phyloP scores from a whole-genome alignment of 345 rosid species.

The Limnanthes douglasii region DNA sequence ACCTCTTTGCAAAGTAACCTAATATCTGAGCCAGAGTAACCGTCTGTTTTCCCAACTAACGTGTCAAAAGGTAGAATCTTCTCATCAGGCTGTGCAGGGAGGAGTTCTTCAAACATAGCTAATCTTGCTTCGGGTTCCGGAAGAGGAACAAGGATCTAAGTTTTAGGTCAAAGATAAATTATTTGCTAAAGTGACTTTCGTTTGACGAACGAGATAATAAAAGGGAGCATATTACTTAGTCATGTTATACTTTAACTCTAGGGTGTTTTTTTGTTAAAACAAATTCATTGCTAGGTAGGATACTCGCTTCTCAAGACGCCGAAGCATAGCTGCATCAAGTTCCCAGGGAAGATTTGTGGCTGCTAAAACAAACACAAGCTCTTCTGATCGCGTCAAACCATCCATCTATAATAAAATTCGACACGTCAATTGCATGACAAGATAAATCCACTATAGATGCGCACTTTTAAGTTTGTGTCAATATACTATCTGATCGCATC shows the following conservation, averaged over 20 bases:
- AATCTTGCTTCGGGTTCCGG: constrained; percentile 93
- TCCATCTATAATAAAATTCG: constrained; percentile 64
- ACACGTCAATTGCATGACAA: constrained; percentile 7
- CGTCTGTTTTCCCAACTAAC: constrained; percentile 60
- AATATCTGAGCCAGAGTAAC: constrained; percentile 92
- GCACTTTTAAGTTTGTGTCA: background rate
- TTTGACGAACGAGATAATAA: no score
- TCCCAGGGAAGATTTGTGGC: constrained; percentile 99
- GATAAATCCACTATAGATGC: background rate
- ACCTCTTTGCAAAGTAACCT: constrained; percentile 86
- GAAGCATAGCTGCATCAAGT: constrained; percentile 92
- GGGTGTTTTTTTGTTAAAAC: background rate
- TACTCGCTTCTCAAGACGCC: constrained; percentile 97
- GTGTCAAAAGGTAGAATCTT: constrained; percentile 60
- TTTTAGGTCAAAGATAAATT: constrained; percentile 20
- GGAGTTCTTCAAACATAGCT: constrained; percentile 80
- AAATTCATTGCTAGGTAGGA: constrained; percentile 23
- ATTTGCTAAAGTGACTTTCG: no score
- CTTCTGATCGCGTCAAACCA: constrained; percentile 67
- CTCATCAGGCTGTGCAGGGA: constrained; percentile 35
- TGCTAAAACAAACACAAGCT: constrained; percentile 92
- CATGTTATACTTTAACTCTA: background rate
- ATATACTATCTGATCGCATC: background rate
- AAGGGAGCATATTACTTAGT: background rate
- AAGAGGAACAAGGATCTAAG: constrained; percentile 87